phyloP scores from a whole-genome alignment of 768 basidiomycete genomes.

The Cystobasidiopsis lactophilus region DNA sequence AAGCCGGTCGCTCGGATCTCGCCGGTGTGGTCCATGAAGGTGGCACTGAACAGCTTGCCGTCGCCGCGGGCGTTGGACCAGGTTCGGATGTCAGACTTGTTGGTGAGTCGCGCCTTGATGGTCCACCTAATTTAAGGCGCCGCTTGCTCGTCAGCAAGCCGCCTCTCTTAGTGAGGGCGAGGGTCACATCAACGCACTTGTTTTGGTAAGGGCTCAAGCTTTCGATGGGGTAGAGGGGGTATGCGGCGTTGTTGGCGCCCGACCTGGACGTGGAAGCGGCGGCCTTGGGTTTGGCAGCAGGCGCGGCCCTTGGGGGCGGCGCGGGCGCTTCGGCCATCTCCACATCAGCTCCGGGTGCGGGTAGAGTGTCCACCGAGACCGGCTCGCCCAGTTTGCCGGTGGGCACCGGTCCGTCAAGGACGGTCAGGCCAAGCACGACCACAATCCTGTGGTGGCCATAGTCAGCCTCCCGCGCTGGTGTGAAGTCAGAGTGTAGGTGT shows the following conservation, averaged over 20 bases:
- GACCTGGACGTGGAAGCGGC: constrained; percentile 18
- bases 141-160: not conserved
- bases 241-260: constrained; percentile 9
- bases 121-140: too few species aligned
- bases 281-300: constrained; percentile 21
- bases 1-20: constrained; percentile 73
- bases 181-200: constrained; percentile 33
- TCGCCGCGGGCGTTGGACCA: constrained; percentile 80
- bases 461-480: not conserved
- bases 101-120: constrained; percentile 77
- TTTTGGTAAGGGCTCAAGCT: constrained; percentile 90
- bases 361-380: constrained; percentile 17
- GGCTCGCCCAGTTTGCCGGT: constrained; percentile 59
- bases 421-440: constrained; percentile 48
- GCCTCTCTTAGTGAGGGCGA: not conserved
- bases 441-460: constrained; percentile 36
- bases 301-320: constrained; percentile 13
- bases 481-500: not conserved
- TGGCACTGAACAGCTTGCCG: constrained; percentile 81
- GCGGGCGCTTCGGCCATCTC: constrained; percentile 1
- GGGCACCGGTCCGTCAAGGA: constrained; percentile 33
- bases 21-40: constrained; percentile 72
- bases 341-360: not conserved
- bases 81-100: constrained; percentile 69
- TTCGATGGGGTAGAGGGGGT: constrained; percentile 59